Evolutionary conservation across 768 basidiomycete genomes (phyloP).

Genomic region (Xerocomellus intermedius): DNA sequence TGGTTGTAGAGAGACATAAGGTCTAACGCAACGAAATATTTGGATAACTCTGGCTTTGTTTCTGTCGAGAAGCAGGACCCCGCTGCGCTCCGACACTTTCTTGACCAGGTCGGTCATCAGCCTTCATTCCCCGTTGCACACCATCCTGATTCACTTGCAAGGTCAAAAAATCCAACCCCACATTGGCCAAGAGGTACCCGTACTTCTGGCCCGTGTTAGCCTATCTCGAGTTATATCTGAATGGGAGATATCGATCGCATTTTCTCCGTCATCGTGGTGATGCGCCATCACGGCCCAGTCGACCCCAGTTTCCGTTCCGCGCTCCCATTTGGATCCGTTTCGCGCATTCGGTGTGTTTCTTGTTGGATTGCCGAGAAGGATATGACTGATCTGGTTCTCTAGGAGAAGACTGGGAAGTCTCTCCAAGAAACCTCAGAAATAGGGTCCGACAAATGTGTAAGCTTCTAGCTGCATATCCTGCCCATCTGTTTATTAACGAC

Average conservation of each 20-base stretch:
- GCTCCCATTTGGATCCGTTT: conserved; percentile 16
- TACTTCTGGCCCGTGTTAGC: conserved; percentile 14
- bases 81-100: conserved; percentile 4
- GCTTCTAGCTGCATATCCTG: not conserved
- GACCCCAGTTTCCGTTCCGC: not conserved
- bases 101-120: conserved; percentile 12
- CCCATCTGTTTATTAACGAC: not conserved
- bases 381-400: not conserved
- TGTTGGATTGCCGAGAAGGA: not conserved
- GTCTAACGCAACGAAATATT: not conserved
- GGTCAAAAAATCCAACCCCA: conserved; percentile 12
- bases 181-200: conserved; percentile 12
- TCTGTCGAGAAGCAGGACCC: conserved; percentile 14
- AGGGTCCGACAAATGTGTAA: not conserved
- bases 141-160: not conserved
- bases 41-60: not conserved
- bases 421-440: not conserved
- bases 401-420: conserved; percentile 11
- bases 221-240: conserved; percentile 14
- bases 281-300: too few relatives aligned
- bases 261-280: too few relatives aligned
- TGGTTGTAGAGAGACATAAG: conserved; percentile 2
- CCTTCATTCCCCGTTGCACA: not conserved
- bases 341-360: conserved; percentile 2
- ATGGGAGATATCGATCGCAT: not conserved